These are phyloP conservation scores for Pseudogymnoascus sp. DNA, from an alignment of 2,329 filamentous ascomycete genomes.

Conservation along the genomic window DNA sequence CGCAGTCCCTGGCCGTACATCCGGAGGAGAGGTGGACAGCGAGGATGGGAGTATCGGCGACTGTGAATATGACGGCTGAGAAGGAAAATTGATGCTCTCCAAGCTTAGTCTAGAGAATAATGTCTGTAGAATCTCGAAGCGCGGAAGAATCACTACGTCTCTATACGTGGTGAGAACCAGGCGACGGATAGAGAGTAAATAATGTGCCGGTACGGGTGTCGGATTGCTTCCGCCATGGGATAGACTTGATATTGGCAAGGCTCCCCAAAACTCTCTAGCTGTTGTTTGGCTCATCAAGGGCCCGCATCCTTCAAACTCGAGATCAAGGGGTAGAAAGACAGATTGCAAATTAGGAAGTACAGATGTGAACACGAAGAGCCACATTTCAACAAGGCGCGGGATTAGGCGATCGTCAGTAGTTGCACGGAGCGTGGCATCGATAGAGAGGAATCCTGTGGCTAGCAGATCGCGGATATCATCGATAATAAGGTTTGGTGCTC, in stretches of 20 bases:
- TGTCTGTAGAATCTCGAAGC: constrained; percentile 79
- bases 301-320: constrained; percentile 84
- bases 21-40: constrained; percentile 37
- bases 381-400: constrained; percentile 82
- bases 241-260: constrained; percentile 41
- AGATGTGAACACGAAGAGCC: constrained; percentile 85
- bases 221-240: constrained; percentile 33
- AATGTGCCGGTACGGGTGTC: constrained; percentile 32
- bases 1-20: constrained; percentile 62
- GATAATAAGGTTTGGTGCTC: constrained; percentile 60
- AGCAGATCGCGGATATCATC: constrained; percentile 71
- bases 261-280: constrained; percentile 85
- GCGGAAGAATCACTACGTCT: constrained; percentile 78
- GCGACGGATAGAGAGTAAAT: constrained; percentile 75
- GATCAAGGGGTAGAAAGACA: constrained; percentile 84
- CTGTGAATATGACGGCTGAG: constrained; percentile 32
- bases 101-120: constrained; percentile 86
- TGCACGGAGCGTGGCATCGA: constrained; percentile 73
- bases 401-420: constrained; percentile 84
- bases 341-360: constrained; percentile 92
- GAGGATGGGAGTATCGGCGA: constrained; percentile 39
- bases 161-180: constrained; percentile 83
- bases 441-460: constrained; percentile 70
- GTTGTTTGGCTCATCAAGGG: constrained; percentile 68
- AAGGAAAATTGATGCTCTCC: constrained; percentile 51